Evolutionary conservation across 208 protist species (phyloP), one percentile per base, ranked within the genome.

Genomic region (Blechomonas ayalai): DNA sequence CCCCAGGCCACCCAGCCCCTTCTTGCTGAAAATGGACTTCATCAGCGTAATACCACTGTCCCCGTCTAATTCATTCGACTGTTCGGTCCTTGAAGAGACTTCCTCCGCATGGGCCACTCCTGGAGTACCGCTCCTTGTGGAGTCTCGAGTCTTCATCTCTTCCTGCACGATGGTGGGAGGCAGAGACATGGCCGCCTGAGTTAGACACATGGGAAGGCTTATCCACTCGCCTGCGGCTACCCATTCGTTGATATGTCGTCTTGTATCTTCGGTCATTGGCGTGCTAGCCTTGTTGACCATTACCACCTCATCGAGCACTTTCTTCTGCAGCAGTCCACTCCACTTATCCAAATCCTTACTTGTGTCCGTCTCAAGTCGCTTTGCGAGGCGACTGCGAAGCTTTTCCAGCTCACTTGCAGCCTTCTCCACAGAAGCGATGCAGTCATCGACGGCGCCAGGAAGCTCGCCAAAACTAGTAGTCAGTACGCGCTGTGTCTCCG

Each of bases 361-460:
- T 12, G 71, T 77, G 39, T 88, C 79, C 4, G 75, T 74, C 10
- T 57, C 67, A 15, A 92, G 52, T 3, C 76, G 74, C 10, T 37
- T 51, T 9, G 74, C 66, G 10, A 92, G 70, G 7, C 80, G 73
- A 29, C 65, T 78, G 26, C 80, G 80, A 39, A 92, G 59, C 43
- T 52, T 47, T 50, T 82, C 78, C 32, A 92, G 62, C 20, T 49
- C 47, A 26, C 68, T 36, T 10, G 37, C 57, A 19, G 29, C 56
- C 6, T 66, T 53, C 50, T 65, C 53, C 55, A 86, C 47, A 13
- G 23, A 55, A 20, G 40, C 53, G 2, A 65, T 28, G 42, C 70
- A 68, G 10, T 73, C 77, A 9, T 77, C 78, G 4, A 69, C 59
- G 34, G 69, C 72, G 23, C 73, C 80, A 10, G 55, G 56, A 1